These are phyloP conservation scores for Clavispora fructus DNA, from an alignment of 805 yeast genomes.

Conservation along the genomic window DNA sequence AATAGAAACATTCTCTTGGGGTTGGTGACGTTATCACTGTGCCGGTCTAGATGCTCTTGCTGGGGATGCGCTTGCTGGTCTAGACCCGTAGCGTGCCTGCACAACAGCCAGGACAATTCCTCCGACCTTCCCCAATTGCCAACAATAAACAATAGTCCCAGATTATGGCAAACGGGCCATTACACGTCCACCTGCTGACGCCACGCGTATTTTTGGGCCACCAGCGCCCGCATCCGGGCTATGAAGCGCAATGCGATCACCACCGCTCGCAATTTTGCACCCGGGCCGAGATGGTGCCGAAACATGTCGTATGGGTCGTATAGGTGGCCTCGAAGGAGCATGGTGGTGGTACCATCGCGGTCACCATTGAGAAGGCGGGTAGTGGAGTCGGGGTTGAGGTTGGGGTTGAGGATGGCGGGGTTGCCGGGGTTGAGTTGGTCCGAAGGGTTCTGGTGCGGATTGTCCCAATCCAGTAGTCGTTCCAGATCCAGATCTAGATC, in stretches of 20 bases:
- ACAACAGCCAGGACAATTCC: no score
- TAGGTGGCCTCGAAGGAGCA: not conserved
- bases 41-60: not conserved
- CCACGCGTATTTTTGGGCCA: not conserved
- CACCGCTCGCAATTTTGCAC: not conserved
- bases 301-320: not conserved
- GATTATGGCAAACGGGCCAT: no score
- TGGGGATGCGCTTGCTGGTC: not conserved
- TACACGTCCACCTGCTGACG: not conserved
- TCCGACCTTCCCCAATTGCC: no score
- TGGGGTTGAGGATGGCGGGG: no score
- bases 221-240: not conserved
- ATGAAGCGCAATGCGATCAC: not conserved
- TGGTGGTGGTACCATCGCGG: conserved; percentile 1
- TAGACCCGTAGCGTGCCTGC: not conserved
- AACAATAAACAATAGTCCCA: no score
- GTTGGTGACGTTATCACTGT: not conserved
- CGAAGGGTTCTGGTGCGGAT: no score
- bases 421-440: no score
- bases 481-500: no score
- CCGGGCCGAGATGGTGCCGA: not conserved
- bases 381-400: not conserved
- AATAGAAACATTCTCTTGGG: not conserved
- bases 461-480: no score
- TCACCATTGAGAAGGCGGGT: not conserved